Evolutionary conservation across 371 early-diverging fungal species (phyloP), one percentile per base, ranked within the genome.

Genomic region (Sanchytrium tribonematis): DNA sequence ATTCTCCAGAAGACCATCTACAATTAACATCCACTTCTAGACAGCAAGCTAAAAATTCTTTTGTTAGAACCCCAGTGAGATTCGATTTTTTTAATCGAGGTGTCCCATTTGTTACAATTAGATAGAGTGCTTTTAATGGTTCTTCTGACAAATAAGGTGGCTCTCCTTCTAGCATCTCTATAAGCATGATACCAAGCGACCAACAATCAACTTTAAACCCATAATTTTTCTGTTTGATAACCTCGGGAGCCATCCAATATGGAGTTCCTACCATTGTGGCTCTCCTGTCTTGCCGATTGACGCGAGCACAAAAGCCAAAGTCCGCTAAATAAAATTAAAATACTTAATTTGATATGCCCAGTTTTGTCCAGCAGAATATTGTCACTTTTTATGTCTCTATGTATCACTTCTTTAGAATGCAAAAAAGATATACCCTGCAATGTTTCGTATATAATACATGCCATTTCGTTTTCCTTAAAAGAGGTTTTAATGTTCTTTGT

Each of bases 281-380:
- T 89, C 94, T 78, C 90, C 90, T 31, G 86, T 91, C 78, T 88
- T 82, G 28, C 88, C 29, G 28, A n/a, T 22, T 68, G 75, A 85
- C 82, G 80, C 93, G 94, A 31, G 91, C 93, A 17, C 92, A 90
- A 16, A 97, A 96, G 30, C 97, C 97, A 81, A 97, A 97, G 78
- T 97, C 97, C 28, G 95, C 93, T 73, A 97, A 78, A 74, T 95
- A 68, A 70, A 68, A 30, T 17, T n/a, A 67, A 75, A 75, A 31
- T 73, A 81, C 87, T 68, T 29, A 69, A 29, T 48, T 69, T 69
- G 69, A 94, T 92, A 73, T 84, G 84, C 29, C 92, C 92, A 28
- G 79, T 83, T 0, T 85, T 78, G 29, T 83, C 84, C 67, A 91
- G 71, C n/a, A 90, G 75, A 1, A 90, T 81, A 74, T 92, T 92